phyloP scores from a whole-genome alignment of 2,329 filamentous ascomycete species.

The Dactylellina cionopaga region DNA sequence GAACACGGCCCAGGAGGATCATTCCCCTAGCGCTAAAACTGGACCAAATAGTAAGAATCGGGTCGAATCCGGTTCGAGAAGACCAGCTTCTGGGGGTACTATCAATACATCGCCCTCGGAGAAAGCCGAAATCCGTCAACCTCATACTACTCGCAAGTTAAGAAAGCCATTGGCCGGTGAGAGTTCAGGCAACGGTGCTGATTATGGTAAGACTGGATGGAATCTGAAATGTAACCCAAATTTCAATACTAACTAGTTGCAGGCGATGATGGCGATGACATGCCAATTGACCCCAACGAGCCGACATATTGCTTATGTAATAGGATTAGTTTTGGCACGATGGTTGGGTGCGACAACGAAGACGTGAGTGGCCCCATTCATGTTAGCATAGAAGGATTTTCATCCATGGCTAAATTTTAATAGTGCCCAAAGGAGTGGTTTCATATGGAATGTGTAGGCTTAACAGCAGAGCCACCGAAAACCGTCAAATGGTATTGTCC shows the following conservation, averaged over 20 bases:
- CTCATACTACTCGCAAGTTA: conserved; percentile 58
- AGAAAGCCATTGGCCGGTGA: conserved; percentile 61
- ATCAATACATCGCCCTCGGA: neutral
- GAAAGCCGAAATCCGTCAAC: neutral
- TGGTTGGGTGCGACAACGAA: conserved; percentile 84
- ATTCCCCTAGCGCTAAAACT: neutral
- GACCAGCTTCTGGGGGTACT: conserved; percentile 2
- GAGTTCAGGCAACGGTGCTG: neutral
- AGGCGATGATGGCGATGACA: conserved; percentile 74
- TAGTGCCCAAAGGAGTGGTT: conserved; percentile 87
- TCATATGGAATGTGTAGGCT: conserved; percentile 78
- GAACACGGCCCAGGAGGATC: neutral
- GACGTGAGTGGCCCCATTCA: conserved; percentile 67
- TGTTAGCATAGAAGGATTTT: neutral
- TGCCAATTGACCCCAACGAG: conserved; percentile 78
- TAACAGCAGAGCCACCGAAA: conserved; percentile 73
- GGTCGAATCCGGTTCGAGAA: conserved; percentile 11
- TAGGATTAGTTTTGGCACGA: conserved; percentile 80
- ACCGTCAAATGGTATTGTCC: conserved; percentile 88
- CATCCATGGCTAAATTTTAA: conserved; percentile 52
- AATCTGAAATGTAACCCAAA: neutral
- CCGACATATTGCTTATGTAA: conserved; percentile 81
- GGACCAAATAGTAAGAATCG: neutral
- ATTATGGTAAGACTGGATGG: conserved; percentile 23
- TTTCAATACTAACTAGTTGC: conserved; percentile 57